Evolutionary conservation across 345 rosid species (phyloP).

Genomic region (Dovyalis caffra): DNA sequence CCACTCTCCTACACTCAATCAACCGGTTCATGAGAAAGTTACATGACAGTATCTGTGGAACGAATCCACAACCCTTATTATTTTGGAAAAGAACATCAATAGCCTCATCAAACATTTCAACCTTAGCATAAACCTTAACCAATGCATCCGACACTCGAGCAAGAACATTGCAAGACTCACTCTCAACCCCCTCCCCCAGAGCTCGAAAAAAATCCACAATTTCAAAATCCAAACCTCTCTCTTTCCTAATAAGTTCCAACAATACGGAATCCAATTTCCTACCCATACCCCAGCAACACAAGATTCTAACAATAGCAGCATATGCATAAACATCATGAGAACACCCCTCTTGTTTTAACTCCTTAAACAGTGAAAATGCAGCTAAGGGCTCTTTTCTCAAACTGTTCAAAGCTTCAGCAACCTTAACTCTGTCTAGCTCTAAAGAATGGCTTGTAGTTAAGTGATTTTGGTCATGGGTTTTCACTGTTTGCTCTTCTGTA

Average conservation of each 20-base stretch:
- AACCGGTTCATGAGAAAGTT: conserved; percentile 63
- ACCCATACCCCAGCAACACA: conserved; percentile 41
- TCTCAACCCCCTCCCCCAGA: conserved; percentile 27
- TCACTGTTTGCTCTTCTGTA: conserved; percentile 12
- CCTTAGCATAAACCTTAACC: conserved; percentile 52
- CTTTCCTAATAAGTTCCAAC: conserved; percentile 39
- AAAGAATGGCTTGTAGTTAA: background rate
- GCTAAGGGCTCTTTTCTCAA: conserved; percentile 42
- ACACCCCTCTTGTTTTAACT: conserved; percentile 39
- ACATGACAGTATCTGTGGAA: conserved; percentile 37
- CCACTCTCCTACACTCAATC: conserved; percentile 41
- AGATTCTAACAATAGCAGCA: conserved; percentile 40
- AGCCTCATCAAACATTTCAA: conserved; percentile 56
- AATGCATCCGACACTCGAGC: conserved; percentile 38
- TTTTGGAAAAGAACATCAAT: conserved; percentile 43
- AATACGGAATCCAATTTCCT: conserved; percentile 45
- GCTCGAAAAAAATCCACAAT: conserved; percentile 43
- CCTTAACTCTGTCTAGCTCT: conserved; percentile 31
- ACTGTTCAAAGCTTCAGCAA: conserved; percentile 32
- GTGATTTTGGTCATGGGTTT: conserved; percentile 12
- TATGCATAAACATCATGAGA: conserved; percentile 43
- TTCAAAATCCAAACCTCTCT: conserved; percentile 29
- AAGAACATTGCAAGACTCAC: conserved; percentile 23
- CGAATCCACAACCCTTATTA: conserved; percentile 30
- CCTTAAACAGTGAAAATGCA: conserved; percentile 44